A percentile compares a stretch with the other conserved stretches of the same genome.
Conservation (phyloP, 164 flowering plant species). For the Macadamia integrifolia region DNA sequence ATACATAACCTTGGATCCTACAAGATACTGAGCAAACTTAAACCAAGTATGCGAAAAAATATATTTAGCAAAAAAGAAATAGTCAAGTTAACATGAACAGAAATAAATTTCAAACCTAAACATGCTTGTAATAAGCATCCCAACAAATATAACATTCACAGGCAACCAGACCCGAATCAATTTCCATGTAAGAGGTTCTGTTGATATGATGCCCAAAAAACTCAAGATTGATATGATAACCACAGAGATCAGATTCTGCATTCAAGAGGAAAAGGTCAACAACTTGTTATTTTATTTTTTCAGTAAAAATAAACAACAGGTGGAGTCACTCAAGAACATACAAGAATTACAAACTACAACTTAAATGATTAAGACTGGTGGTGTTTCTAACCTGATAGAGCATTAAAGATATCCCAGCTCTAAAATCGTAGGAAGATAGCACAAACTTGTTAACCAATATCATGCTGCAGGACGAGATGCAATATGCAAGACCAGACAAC, state of each 20-base stretch:
- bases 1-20: too few species aligned
- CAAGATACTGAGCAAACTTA: too few species aligned
- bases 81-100: too few species aligned
- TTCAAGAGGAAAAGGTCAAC: conserved; percentile 13
- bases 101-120: conserved; percentile 57
- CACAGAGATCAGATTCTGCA: conserved; percentile 95
- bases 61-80: too few species aligned
- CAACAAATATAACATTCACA: conserved; percentile 93
- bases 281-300: neutral
- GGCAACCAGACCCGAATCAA: conserved; percentile 93
- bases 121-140: conserved; percentile 96
- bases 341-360: neutral
- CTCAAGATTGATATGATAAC: conserved; percentile 68
- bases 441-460: conserved; percentile 93
- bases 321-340: neutral
- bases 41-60: too few species aligned
- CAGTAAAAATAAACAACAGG: neutral
- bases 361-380: neutral
- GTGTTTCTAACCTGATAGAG: conserved; percentile 64
- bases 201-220: conserved; percentile 58
- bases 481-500: conserved; percentile 88
- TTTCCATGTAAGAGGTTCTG: conserved; percentile 90
- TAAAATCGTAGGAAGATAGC: conserved; percentile 85
- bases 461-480: conserved; percentile 97
- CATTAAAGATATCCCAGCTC: conserved; percentile 98